Conservation (phyloP, 768 basidiomycete genomes). For the Lyophyllum decastes region DNA sequence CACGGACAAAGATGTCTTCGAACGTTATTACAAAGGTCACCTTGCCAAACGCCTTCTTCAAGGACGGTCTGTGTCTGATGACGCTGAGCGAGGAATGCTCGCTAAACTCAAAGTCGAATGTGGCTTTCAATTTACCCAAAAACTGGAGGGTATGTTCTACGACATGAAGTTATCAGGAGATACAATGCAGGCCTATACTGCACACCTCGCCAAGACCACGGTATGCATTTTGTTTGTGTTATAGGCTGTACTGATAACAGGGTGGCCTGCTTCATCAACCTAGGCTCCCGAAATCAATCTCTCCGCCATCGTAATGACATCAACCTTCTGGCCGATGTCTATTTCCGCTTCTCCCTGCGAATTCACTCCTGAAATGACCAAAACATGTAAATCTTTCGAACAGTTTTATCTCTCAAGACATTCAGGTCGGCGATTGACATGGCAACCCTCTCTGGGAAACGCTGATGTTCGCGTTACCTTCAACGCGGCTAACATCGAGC, state of each 20-base stretch:
- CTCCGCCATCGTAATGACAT: slow-evolving; percentile 91
- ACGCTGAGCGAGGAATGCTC: slow-evolving; percentile 97
- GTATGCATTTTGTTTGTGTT: slow-evolving; percentile 47
- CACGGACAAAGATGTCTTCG: slow-evolving; percentile 95
- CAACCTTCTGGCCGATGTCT: slow-evolving; percentile 93
- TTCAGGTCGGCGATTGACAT: slow-evolving; percentile 86
- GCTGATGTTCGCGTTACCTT: slow-evolving; percentile 88
- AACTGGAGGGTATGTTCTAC: slow-evolving; percentile 98
- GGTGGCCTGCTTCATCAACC: neutral
- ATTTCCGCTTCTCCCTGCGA: slow-evolving; percentile 64
- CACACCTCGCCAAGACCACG: slow-evolving; percentile 54
- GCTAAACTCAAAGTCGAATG: slow-evolving; percentile 96
- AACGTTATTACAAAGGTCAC: slow-evolving; percentile 96
- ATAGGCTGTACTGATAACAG: slow-evolving; percentile 6
- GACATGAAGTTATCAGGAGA: slow-evolving; percentile 92
- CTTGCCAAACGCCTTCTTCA: slow-evolving; percentile 90
- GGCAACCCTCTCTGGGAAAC: slow-evolving; percentile 88
- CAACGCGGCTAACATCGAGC: slow-evolving; percentile 77
- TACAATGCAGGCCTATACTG: slow-evolving; percentile 73
- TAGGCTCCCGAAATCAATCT: slow-evolving; percentile 80
- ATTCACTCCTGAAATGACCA: slow-evolving; percentile 64
- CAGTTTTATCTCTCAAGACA: slow-evolving; percentile 88
- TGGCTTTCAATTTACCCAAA: slow-evolving; percentile 96
- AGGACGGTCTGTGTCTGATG: slow-evolving; percentile 90
- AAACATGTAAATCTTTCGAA: slow-evolving; percentile 77